These are phyloP conservation scores for Geopyxis carbonaria DNA, from an alignment of 495 filamentous ascomycete genomes.

Conservation along the genomic window DNA sequence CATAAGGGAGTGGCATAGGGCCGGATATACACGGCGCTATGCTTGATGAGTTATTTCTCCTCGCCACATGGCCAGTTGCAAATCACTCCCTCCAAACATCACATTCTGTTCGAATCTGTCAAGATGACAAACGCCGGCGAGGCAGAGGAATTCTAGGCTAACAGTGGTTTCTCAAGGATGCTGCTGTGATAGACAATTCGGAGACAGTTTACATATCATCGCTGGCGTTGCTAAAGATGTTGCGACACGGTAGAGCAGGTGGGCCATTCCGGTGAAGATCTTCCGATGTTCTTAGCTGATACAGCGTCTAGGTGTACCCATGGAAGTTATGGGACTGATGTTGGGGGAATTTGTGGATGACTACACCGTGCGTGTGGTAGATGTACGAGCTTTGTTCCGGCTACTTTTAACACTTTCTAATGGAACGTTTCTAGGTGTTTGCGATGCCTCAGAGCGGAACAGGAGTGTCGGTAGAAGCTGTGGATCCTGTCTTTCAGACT, in stretches of 20 bases:
- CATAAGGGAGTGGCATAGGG: too few relatives aligned
- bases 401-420: background rate
- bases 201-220: constrained; percentile 99
- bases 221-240: constrained; percentile 92
- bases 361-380: constrained; percentile 92
- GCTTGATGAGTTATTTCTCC: too few relatives aligned
- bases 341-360: constrained; percentile 97
- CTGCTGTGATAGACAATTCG: constrained; percentile 77
- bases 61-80: too few relatives aligned
- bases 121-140: too few relatives aligned
- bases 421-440: constrained; percentile 33
- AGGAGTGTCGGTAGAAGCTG: constrained; percentile 93
- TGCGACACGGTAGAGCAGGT: constrained; percentile 88
- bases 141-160: background rate
- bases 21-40: too few relatives aligned
- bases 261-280: background rate
- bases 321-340: constrained; percentile 99
- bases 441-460: constrained; percentile 99
- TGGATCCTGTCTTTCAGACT: constrained; percentile 91
- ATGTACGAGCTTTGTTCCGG: constrained; percentile 36
- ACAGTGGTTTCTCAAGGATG: constrained; percentile 11
- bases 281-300: constrained; percentile 5
- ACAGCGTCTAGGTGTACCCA: constrained; percentile 45
- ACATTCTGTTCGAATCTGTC: too few relatives aligned
- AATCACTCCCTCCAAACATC: too few relatives aligned